Percentiles rank a stretch among this genome's conserved stretches.
These are phyloP conservation scores for Hevea brasiliensis DNA, from an alignment of 345 rosid species.

Conservation along the genomic window DNA sequence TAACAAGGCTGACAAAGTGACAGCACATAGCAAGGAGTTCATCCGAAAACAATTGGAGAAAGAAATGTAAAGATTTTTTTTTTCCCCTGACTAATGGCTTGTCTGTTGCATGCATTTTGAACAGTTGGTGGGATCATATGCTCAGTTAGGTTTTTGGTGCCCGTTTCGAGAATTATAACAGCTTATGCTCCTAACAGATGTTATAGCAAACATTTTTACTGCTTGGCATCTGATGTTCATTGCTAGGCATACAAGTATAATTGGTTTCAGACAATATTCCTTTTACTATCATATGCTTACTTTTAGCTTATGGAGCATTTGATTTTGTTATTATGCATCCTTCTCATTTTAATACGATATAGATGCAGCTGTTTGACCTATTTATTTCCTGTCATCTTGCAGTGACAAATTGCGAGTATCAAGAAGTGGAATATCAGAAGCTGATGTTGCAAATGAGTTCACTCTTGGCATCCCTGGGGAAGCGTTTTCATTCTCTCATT, in stretches of 20 bases:
- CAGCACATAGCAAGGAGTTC: constrained; percentile 90
- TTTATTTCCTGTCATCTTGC: constrained; percentile 23
- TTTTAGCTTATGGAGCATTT: background rate
- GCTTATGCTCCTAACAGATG: background rate
- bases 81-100: constrained; percentile 2
- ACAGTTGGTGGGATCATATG: background rate
- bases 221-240: background rate
- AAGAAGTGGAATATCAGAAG: constrained; percentile 68
- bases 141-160: background rate
- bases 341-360: background rate
- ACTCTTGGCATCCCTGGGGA: constrained; percentile 74
- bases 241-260: background rate
- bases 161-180: background rate
- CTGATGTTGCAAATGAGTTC: constrained; percentile 75
- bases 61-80: constrained; percentile 60
- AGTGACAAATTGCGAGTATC: constrained; percentile 69
- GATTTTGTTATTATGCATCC: background rate
- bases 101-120: constrained; percentile 5
- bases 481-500: constrained; percentile 67
- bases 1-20: constrained; percentile 91
- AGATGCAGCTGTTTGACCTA: background rate
- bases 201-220: background rate
- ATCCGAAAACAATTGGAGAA: constrained; percentile 88
- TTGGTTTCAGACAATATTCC: background rate
- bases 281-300: background rate